Evolutionary conservation across 495 filamentous ascomycete genomes (phyloP), one percentile per base, ranked within the genome.

Genomic region (Xylaria palmicola): DNA sequence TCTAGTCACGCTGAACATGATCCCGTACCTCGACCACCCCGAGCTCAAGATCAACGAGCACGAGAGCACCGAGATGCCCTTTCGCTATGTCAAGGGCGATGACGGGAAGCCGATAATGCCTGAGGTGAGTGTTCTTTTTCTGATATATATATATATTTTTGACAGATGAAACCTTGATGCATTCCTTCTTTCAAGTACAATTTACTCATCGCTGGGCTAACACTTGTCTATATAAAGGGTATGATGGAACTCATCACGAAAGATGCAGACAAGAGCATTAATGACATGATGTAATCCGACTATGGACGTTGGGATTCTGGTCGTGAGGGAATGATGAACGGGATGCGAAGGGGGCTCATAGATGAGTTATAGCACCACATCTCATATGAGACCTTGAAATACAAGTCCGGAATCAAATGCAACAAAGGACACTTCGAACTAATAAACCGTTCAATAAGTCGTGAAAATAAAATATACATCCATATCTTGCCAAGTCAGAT

Each of bases 21-120:
- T 98, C 29, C 79, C 82, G 24, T 97, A 93, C 66, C 67, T 92
- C 12, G 92, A 98, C 67, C 85, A 90, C 69, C 94, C 94, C 0
- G 93, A 98, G 68, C 79, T 98, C 65, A 84, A 85, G 61, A 86
- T 98, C 72, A 92, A 89, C 75, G 88, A 93, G 70, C 86, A 96
- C 70, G 94, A 98, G 72, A 91, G 89, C 66, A 95, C 91, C 0
- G 81, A 95, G 72, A 98, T 98, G 94, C 94, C 94, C 0, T 98
- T 98, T 74, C 90, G 93, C 53, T 98, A 98, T 71, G 91, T 98
- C 22, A 88, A 83, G 68, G 87, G 80, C 47, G 74, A 81, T 6
- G 79, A 91, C 58, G 92, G 89, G 22, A 78, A 88, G 65, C 90
- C 91, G 7, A 83, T 96, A 34, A 97, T 98, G 93, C 94, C 94